phyloP scores from a whole-genome alignment of 2,329 filamentous ascomycete genomes.

The Microsporum canis region DNA sequence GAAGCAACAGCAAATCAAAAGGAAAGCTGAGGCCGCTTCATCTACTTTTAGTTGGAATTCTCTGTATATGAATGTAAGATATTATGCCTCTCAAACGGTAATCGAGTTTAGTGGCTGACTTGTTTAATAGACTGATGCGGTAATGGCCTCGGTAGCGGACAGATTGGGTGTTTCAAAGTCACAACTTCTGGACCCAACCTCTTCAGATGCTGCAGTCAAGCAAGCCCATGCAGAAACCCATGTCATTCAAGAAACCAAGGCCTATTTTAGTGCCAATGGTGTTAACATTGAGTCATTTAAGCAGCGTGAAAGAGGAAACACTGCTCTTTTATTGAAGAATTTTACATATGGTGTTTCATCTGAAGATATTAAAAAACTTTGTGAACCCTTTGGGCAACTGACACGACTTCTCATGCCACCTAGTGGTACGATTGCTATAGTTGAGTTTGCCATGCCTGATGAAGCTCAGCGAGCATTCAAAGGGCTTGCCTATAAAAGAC shows the following conservation, averaged over 20 bases:
- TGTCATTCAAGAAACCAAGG: constrained; percentile 90
- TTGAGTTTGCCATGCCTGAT: constrained; percentile 69
- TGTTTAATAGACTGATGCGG: constrained; percentile 55
- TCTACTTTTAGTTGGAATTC: constrained; percentile 94
- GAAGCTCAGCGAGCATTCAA: constrained; percentile 76
- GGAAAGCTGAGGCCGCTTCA: constrained; percentile 66
- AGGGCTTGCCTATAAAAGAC: constrained; percentile 73
- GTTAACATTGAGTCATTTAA: constrained; percentile 91
- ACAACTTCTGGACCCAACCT: constrained; percentile 88
- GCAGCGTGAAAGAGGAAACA: constrained; percentile 69
- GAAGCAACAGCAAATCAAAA: constrained; percentile 82
- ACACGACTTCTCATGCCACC: constrained; percentile 82
- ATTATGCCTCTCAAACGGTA: background rate
- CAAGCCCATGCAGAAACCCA: constrained; percentile 95
- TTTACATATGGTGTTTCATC: constrained; percentile 72
- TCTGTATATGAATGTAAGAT: constrained; percentile 83
- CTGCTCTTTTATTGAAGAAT: constrained; percentile 85
- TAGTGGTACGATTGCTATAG: constrained; percentile 82
- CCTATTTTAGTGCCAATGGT: constrained; percentile 77
- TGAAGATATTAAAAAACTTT: constrained; percentile 67
- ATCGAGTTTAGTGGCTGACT: background rate
- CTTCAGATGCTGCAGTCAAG: constrained; percentile 84
- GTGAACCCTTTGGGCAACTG: constrained; percentile 76
- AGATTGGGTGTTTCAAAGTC: constrained; percentile 83
- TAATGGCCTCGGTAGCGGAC: constrained; percentile 78